Base-by-base conservation (phyloP, 495 filamentous ascomycete species). In the Podospora pseudopauciseta region DNA sequence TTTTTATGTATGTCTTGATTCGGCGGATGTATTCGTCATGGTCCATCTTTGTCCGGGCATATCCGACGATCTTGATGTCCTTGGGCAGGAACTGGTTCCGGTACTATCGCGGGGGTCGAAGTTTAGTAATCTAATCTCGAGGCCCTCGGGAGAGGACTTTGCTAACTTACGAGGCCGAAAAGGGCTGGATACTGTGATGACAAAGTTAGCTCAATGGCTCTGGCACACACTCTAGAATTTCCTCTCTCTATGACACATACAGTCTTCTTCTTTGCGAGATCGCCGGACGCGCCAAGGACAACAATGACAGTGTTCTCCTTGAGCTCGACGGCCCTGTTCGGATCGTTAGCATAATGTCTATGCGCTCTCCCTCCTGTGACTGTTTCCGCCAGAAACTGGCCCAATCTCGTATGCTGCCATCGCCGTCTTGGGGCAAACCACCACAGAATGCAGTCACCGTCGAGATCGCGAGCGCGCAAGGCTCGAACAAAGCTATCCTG, bases 1-100 rank as follows among this genome's bases (percentile, higher is more conserved):
- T 93, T 88, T 99, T 98, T 83, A 99, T 99, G 81, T 97, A 95
- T 67, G 93, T 96, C 82, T 91, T 93, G 82, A 98, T 92, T 66
- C 96, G 88, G 80, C 88, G 91, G 73, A 97, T 84, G 82, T 91
- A 98, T 80, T 98, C 96, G 70, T 92, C 90, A 76, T 92, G 92
- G 83, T 98, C 94, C 96, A 99, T 99, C 84, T 96, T 97, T 71
- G 96, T 99, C 76, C 96, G 89, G 70, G 96, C 96, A 91, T 99
- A 99, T 84, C 96, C 96, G 75, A 99, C 88, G 77, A 99, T 97
- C 78, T 89, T 91, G 81, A 97, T 94, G 79, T 95, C 92, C 83
- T 96, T 97, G 70, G 95, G 95, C 20, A 98, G 91, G 85, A 98
- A 99, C 78, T 96, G 92, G 84, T 99, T 98, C 74, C 95, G 92